Base-by-base conservation (phyloP, 805 yeast species). In the Saccharomycopsis olivae region DNA sequence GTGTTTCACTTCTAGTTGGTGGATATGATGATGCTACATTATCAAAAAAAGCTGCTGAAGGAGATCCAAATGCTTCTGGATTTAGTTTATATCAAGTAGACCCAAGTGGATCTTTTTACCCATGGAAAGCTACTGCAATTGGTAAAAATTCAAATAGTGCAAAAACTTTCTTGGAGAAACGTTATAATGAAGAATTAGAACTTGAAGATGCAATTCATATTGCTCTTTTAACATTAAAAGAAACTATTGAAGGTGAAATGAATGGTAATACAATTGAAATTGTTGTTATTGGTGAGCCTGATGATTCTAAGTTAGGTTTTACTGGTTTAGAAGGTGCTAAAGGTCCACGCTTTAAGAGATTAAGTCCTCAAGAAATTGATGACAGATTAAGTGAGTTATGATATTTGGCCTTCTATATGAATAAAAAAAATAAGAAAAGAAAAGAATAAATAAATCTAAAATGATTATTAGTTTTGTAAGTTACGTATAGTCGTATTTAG, bases 51-150 rank as follows among this genome's bases (percentile, higher is more conserved):
- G 68, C 68, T 43, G 75, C 71, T 51, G 68, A 73, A 13, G 32
- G 29, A 5, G 36, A 41, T 27, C 24, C 11, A 8, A 31, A 30
- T 31, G 32, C 39, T 13, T 19, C 32, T 28, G 77, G 77, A 21
- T 88, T 73, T 60, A 83, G 83, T 56, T 68, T 92, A 45, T 92
- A 92, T 60, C 99, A 92, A 63, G 94, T 92, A 35, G 99, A 92
- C 64, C 99, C 99, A 3, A 82, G 95, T 3, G 99, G 99, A 8
- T 78, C 96, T 30, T 92, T 81, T 60, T 92, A 85, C 71, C 97
- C 99, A 8, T 92, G 99, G 99, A 92, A 89, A 62, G 98, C 98
- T 29, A 89, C 98, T 3, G 97, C 98, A 18, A 92, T 92, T 53
- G 99, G 99, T 49, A 88, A 87, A 57, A 94, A 96, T 19, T 78